These are phyloP conservation scores for Dictyostelium firmibasis DNA, from an alignment of 78 protist species.

Conservation along the genomic window DNA sequence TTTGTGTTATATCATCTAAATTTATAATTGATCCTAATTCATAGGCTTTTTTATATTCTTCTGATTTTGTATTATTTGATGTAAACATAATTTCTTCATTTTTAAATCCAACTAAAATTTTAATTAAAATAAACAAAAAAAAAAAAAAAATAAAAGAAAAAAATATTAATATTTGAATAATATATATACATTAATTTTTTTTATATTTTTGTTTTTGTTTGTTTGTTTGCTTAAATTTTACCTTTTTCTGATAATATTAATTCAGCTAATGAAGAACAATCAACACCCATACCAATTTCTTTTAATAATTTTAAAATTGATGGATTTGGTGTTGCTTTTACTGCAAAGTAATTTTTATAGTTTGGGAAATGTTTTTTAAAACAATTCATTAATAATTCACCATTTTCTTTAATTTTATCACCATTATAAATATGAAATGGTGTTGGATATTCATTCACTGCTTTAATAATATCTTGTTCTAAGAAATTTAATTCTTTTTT, in stretches of 20 bases:
- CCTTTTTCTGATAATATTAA: constrained; percentile 45
- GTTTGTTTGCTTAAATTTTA: background rate
- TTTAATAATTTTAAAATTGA: constrained; percentile 22
- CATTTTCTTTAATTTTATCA: constrained; percentile 53
- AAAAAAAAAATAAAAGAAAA: background rate
- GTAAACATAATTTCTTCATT: constrained; percentile 65
- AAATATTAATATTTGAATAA: too few species aligned
- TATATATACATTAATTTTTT: background rate
- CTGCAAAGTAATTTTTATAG: constrained; percentile 68
- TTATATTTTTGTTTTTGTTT: background rate
- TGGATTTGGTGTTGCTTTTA: constrained; percentile 76
- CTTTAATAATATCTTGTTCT: constrained; percentile 12
- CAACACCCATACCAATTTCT: constrained; percentile 79
- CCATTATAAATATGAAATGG: constrained; percentile 72
- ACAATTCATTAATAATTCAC: background rate
- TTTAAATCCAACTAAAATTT: constrained; percentile 39
- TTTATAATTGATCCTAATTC: constrained; percentile 69
- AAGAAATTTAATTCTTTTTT: constrained; percentile 19
- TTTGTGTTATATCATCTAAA: constrained; percentile 71
- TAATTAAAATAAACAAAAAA: background rate
- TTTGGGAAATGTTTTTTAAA: constrained; percentile 28
- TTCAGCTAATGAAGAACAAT: constrained; percentile 67
- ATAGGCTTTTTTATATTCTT: constrained; percentile 51
- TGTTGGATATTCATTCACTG: background rate
- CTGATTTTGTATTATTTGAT: constrained; percentile 53